Percentiles rank a stretch among this genome's conserved stretches.
These are phyloP conservation scores for Phalaenopsis hybrid DNA, from an alignment of 116 monocot species.

Conservation along the genomic window DNA sequence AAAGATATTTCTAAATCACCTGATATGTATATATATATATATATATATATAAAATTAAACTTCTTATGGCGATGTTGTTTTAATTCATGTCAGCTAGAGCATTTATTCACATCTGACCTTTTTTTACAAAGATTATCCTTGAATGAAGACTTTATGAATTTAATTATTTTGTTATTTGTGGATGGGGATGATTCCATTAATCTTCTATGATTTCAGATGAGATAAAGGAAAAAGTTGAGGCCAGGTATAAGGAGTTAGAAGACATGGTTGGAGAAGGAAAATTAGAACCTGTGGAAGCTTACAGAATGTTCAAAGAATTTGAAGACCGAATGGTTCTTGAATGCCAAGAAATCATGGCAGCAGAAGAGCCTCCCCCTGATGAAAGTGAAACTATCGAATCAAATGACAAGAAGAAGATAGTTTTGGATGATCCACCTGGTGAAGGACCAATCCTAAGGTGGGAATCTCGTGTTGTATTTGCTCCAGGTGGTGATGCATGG, in stretches of 20 bases:
- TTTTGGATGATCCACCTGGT: slow-evolving; percentile 81
- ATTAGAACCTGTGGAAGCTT: slow-evolving; percentile 73
- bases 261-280: slow-evolving; percentile 80
- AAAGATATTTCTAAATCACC: too few relatives aligned
- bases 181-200: neutral
- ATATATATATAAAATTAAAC: too few relatives aligned
- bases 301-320: slow-evolving; percentile 72
- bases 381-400: slow-evolving; percentile 27
- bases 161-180: neutral
- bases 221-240: slow-evolving; percentile 82
- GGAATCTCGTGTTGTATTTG: slow-evolving; percentile 87
- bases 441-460: slow-evolving; percentile 90
- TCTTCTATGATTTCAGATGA: slow-evolving; percentile 43
- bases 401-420: slow-evolving; percentile 37
- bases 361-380: slow-evolving; percentile 36
- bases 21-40: too few relatives aligned
- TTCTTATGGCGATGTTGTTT: too few relatives aligned
- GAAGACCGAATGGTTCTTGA: slow-evolving; percentile 82
- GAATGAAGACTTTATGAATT: neutral
- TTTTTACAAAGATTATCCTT: neutral
- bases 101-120: neutral
- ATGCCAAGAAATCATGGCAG: slow-evolving; percentile 57
- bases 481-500: slow-evolving; percentile 88
- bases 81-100: neutral
- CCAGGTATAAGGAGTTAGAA: slow-evolving; percentile 80